Evolutionary conservation across 2,329 filamentous ascomycete species (phyloP), one percentile per base, ranked within the genome.

Genomic region (Ceratocystiopsis sp.): DNA sequence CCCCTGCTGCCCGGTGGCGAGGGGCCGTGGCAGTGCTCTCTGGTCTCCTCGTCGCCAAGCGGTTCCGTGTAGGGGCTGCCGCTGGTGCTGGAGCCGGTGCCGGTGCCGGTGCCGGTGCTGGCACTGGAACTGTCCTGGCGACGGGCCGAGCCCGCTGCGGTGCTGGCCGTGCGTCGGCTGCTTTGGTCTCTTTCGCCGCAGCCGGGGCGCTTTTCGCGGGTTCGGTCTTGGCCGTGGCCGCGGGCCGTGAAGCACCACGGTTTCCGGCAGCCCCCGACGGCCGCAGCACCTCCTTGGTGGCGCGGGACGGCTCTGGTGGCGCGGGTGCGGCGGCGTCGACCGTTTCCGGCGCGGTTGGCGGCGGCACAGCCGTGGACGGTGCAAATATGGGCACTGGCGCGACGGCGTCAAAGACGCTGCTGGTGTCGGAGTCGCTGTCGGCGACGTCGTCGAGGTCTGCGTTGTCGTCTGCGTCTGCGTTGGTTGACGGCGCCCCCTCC

Each of bases 231-330:
- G 32, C 32, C 5, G 32, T 14, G 11, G 32, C 12, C 5, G 32
- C 32, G 48, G 42, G 44, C 32, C 4, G 3, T 14, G 32, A 3
- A 2, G 47, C 50, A 13, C 57, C 55, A 13, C 58, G 54, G 50
- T 75, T 75, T 3, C 67, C 71, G 0, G 69, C 68, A 1, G 68
- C 63, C 12, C 60, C 59, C 2, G 66, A 69, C 45, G 71, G 67
- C 40, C 66, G 66, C 0, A 78, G 33, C 16, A 38, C 29, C 13
- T 35, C 25, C 35, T 36, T 29, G 16, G 40, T 37, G 15, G 25
- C 19, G 6, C 12, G 38, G 5, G 38, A 41, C 38, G 40, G 17
- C 8, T 64, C 67, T 15, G 62, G 67, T 2, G 65, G 64, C 34
- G 62, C 56, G 0, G 68, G 67, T n/a, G n/a, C 2, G 71, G 64